Percentiles rank a stretch among this genome's conserved stretches.
Evolutionary conservation across 169 alveolate species (phyloP).

Genomic region (Babesia bigemina): DNA sequence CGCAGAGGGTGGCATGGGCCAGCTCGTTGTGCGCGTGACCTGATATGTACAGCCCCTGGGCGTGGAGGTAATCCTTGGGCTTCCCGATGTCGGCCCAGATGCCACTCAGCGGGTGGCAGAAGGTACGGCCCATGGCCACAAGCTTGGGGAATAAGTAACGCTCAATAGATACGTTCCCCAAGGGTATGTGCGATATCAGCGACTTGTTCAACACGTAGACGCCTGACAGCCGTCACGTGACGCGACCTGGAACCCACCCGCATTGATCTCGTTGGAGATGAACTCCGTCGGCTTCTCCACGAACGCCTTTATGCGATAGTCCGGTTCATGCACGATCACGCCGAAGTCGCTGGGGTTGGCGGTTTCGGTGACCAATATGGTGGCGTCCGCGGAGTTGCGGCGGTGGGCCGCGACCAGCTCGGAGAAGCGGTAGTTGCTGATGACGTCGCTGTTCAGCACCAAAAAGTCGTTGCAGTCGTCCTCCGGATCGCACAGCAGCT

Average conservation of each 20-base stretch:
- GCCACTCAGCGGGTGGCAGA: slow-evolving; percentile 78
- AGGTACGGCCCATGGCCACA: slow-evolving; percentile 83
- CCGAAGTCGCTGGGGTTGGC: slow-evolving; percentile 97
- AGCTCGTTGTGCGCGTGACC: slow-evolving; percentile 2
- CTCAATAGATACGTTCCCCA: slow-evolving; percentile 91
- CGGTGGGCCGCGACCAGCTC: slow-evolving; percentile 92
- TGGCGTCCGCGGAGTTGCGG: slow-evolving; percentile 87
- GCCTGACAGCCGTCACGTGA: slow-evolving; percentile 68
- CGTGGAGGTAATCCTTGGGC: slow-evolving; percentile 71
- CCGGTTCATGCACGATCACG: slow-evolving; percentile 90
- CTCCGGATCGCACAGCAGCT: slow-evolving; percentile 79
- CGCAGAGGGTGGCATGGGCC: neutral
- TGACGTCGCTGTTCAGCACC: slow-evolving; percentile 95
- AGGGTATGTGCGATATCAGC: slow-evolving; percentile 87
- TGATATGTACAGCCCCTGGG: slow-evolving; percentile 66
- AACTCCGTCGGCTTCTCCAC: slow-evolving; percentile 94
- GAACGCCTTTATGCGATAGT: slow-evolving; percentile 84
- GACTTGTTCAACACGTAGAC: slow-evolving; percentile 86
- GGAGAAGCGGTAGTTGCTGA: slow-evolving; percentile 94
- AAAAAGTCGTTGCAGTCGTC: slow-evolving; percentile 87
- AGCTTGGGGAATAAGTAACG: slow-evolving; percentile 93
- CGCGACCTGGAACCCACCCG: slow-evolving; percentile 62
- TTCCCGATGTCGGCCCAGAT: slow-evolving; percentile 84
- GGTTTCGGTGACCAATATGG: slow-evolving; percentile 89
- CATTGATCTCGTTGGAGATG: slow-evolving; percentile 88